Evolutionary conservation across 176 grass and related monocot species (phyloP).

Genomic region (Chloris gayana): DNA sequence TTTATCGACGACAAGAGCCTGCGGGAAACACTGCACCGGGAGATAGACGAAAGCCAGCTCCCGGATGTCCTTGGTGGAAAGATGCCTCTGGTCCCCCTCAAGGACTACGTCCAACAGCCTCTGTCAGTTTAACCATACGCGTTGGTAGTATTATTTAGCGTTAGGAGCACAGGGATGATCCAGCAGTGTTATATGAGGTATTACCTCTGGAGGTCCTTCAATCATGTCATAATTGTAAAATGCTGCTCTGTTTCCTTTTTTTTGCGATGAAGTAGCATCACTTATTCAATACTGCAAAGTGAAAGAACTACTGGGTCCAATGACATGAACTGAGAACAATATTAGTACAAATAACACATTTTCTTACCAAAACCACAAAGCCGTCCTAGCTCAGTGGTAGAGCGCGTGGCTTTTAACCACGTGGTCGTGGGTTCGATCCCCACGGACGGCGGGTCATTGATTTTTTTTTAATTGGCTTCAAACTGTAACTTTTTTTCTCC

Average conservation of each 20-base stretch:
- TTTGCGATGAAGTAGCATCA: neutral
- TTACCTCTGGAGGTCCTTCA: neutral
- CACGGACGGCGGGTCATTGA: conserved; percentile 34
- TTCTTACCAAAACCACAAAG: neutral
- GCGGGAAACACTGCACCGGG: conserved; percentile 55
- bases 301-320: too few relatives aligned
- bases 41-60: conserved; percentile 76
- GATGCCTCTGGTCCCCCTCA: conserved; percentile 48
- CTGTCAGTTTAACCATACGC: neutral
- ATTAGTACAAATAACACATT: too few relatives aligned
- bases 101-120: conserved; percentile 21
- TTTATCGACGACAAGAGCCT: conserved; percentile 73
- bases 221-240: neutral
- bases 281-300: neutral
- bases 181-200: neutral
- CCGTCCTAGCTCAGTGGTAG: conserved; percentile 62
- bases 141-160: neutral
- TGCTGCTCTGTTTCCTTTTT: neutral
- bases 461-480: too few relatives aligned
- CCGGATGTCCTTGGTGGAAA: conserved; percentile 71
- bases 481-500: too few relatives aligned
- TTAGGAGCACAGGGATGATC: neutral
- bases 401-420: conserved; percentile 69
- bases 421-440: conserved; percentile 64
- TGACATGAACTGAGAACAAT: too few relatives aligned